These are phyloP conservation scores for Gillenia trifoliata DNA, from an alignment of 306 rosid species.

Conservation along the genomic window DNA sequence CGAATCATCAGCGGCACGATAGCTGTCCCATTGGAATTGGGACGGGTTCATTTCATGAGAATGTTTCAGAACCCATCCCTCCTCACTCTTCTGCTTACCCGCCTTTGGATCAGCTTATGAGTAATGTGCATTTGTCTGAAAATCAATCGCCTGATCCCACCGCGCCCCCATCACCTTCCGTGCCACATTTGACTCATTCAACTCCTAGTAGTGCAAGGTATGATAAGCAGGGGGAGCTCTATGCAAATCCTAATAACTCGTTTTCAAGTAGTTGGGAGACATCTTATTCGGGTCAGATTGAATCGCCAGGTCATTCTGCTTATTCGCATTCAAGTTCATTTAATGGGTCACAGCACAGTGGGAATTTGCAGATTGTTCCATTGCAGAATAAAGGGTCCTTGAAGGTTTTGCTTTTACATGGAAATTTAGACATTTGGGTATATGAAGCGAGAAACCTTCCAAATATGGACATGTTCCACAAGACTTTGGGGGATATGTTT, in stretches of 20 bases:
- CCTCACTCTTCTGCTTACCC: constrained; percentile 50
- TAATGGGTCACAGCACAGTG: constrained; percentile 48
- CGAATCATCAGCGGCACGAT: constrained; percentile 36
- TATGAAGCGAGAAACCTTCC: constrained; percentile 74
- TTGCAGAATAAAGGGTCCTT: constrained; percentile 55
- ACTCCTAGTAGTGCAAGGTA: constrained; percentile 34
- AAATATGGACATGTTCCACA: constrained; percentile 97
- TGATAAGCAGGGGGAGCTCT: constrained; percentile 42
- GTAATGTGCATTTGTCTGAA: constrained; percentile 47
- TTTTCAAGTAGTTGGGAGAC: constrained; percentile 38
- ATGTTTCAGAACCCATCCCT: constrained; percentile 8
- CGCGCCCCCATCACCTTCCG: constrained; percentile 38
- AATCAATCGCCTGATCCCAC: constrained; percentile 42
- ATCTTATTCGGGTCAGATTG: constrained; percentile 26
- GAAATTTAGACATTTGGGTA: constrained; percentile 81
- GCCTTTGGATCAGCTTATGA: constrained; percentile 50
- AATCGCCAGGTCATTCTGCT: constrained; percentile 20
- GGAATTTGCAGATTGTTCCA: constrained; percentile 66
- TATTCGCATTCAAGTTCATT: constrained; percentile 41
- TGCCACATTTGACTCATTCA: constrained; percentile 24
- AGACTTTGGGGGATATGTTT: constrained; percentile 73
- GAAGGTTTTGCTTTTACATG: constrained; percentile 74
- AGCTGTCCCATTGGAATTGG: constrained; percentile 19
- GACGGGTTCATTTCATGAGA: constrained; percentile 13
- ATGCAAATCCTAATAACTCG: constrained; percentile 37